Evolutionary conservation across 495 filamentous ascomycete species (phyloP).

Genomic region (Aspergillus incahuasiensis): DNA sequence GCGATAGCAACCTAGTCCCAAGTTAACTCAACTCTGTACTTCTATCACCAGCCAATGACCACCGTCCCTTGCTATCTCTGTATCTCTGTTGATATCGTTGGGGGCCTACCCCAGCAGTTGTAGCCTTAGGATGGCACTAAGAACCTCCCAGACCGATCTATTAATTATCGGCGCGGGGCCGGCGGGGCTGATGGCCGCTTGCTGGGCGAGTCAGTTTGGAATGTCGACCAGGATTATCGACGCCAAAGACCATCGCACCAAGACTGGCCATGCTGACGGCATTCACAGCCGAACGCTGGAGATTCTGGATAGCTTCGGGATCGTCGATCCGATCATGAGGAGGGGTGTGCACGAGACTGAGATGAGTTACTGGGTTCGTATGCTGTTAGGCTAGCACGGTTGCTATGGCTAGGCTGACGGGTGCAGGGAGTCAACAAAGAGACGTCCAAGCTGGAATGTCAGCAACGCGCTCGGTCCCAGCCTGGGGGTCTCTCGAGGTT

Average conservation of each 20-base stretch:
- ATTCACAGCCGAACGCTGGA: constrained; percentile 1
- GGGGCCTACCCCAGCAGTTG: not conserved
- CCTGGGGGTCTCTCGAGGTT: constrained; percentile 6
- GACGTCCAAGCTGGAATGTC: constrained; percentile 2
- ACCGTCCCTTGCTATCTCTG: not conserved
- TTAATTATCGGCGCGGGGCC: constrained; percentile 2
- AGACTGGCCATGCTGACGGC: not conserved
- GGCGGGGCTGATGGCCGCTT: not conserved
- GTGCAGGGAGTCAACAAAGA: not conserved
- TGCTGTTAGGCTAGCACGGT: not conserved
- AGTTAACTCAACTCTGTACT: not conserved
- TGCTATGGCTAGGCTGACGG: no score
- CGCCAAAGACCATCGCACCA: not conserved
- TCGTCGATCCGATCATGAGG: not conserved
- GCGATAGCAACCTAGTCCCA: not conserved
- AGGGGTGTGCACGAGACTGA: not conserved
- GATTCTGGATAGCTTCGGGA: not conserved
- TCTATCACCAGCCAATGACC: not conserved
- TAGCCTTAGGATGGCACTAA: not conserved
- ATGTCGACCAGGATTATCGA: not conserved
- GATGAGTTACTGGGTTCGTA: constrained; percentile 7
- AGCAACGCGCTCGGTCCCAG: not conserved
- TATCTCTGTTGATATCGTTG: not conserved
- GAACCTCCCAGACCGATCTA: not conserved
- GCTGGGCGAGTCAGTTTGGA: not conserved